Conservation (phyloP, 1,284 basidiomycete species). For the Rhodotorula sp. region DNA sequence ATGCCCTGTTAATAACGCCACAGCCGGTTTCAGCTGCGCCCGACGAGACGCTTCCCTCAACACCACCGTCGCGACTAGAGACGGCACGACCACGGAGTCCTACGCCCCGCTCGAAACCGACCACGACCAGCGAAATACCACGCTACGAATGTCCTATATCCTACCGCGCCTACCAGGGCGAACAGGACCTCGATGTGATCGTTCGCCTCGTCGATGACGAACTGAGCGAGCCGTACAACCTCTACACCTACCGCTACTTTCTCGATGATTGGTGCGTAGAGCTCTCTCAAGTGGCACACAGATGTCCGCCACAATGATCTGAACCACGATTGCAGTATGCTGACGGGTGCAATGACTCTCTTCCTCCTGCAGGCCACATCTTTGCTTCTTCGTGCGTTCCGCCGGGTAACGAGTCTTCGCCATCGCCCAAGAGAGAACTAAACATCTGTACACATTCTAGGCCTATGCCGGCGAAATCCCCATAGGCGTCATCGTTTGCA, state of each 20-base stretch:
- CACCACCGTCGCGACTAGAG: background rate
- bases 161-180: constrained; percentile 26
- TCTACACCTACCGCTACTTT: constrained; percentile 78
- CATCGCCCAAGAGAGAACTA: background rate
- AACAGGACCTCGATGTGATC: constrained; percentile 43
- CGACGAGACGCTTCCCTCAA: background rate
- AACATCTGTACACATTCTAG: background rate
- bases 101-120: background rate
- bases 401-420: too few species aligned
- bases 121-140: too few species aligned
- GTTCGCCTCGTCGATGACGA: constrained; percentile 74
- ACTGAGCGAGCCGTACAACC: constrained; percentile 91
- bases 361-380: constrained; percentile 85
- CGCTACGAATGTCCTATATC: background rate
- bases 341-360: too few species aligned
- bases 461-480: constrained; percentile 52
- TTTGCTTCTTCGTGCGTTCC: constrained; percentile 73
- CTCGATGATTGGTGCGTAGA: constrained; percentile 77
- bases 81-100: background rate
- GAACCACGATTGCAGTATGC: too few species aligned
- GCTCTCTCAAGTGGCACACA: background rate
- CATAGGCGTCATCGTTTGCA: constrained; percentile 89
- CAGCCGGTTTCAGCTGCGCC: background rate
- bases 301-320: too few species aligned
- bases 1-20: background rate